Conservation (phyloP, 176 grass and related monocot genomes). For the Panicum miliaceum region DNA sequence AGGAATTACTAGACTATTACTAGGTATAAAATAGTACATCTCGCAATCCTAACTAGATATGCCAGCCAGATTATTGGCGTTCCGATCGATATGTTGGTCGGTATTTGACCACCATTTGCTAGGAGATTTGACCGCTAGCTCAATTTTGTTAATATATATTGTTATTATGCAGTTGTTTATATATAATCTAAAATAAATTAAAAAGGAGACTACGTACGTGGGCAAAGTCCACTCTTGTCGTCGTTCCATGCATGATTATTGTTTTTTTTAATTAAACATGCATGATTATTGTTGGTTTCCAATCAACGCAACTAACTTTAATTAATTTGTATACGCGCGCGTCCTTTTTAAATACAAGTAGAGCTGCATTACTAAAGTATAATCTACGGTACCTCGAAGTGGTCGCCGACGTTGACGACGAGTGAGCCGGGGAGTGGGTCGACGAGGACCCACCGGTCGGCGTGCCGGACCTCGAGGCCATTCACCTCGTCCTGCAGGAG, state of each 20-base stretch:
- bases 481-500: slow-evolving; percentile 67
- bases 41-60: not conserved
- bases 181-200: not conserved
- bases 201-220: not conserved
- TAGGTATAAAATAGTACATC: no score
- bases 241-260: not conserved
- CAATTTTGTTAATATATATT: not conserved
- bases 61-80: not conserved
- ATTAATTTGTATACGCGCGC: not conserved
- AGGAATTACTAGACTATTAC: no score
- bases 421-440: slow-evolving; percentile 46
- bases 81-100: not conserved
- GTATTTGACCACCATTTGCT: not conserved
- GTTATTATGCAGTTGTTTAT: not conserved
- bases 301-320: not conserved
- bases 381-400: slow-evolving; percentile 51
- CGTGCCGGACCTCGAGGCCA: slow-evolving; percentile 61
- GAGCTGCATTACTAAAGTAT: not conserved
- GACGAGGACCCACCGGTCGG: slow-evolving; percentile 50
- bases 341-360: not conserved
- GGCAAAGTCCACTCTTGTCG: not conserved
- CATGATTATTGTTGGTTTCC: not conserved
- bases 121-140: not conserved
- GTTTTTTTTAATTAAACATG: not conserved
- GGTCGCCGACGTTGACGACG: slow-evolving; percentile 75